These are phyloP conservation scores for Alnus glutinosa DNA, from an alignment of 306 rosid genomes.

Conservation along the genomic window DNA sequence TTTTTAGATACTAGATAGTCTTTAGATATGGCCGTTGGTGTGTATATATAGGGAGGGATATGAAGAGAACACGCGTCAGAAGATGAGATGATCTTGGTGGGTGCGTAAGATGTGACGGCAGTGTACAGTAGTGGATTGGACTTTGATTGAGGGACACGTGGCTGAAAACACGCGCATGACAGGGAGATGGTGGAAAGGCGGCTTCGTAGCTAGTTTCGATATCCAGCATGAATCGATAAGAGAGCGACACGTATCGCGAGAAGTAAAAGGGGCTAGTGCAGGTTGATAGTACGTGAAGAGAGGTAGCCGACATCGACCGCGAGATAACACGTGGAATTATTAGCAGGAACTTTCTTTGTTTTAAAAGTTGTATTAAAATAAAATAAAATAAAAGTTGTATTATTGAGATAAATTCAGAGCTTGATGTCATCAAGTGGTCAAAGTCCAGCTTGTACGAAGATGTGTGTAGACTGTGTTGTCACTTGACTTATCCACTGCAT, in stretches of 20 bases:
- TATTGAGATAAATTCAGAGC: neutral
- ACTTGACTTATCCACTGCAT: neutral
- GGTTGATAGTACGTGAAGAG: slow-evolving; percentile 34
- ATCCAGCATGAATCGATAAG: neutral
- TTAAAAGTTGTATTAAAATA: no score
- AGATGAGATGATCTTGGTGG: no score
- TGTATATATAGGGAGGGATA: slow-evolving; percentile 18
- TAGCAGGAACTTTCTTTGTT: neutral
- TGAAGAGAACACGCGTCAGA: slow-evolving; percentile 47
- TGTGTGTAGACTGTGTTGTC: neutral
- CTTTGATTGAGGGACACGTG: slow-evolving; percentile 21
- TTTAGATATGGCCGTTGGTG: neutral
- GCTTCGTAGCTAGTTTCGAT: slow-evolving; percentile 22
- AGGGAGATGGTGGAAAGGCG: neutral
- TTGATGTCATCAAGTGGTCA: neutral
- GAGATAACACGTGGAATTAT: slow-evolving; percentile 40
- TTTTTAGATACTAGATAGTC: no score
- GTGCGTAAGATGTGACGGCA: neutral
- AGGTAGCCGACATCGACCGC: slow-evolving; percentile 42
- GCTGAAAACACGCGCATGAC: neutral
- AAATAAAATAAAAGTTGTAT: neutral
- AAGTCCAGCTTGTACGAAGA: neutral
- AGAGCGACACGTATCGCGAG: slow-evolving; percentile 41
- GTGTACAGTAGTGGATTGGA: neutral
- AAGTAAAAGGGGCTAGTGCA: slow-evolving; percentile 26